These are phyloP conservation scores for Rubia yunnanensis DNA, from an alignment of 257 asterid genomes.

Conservation along the genomic window DNA sequence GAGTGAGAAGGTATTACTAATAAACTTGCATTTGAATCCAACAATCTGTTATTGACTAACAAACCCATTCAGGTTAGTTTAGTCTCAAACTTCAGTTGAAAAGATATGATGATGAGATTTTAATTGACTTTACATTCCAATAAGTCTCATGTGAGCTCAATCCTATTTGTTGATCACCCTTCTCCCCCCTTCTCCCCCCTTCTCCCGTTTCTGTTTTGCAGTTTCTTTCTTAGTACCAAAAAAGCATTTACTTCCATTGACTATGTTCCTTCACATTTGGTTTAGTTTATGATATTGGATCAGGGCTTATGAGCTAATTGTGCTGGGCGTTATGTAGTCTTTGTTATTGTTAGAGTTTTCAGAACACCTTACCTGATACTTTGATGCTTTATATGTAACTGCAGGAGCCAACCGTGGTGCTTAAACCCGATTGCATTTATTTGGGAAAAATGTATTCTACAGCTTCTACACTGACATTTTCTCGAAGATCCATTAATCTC, in stretches of 20 bases:
- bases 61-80: not conserved
- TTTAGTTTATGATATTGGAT: not conserved
- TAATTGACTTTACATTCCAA: not conserved
- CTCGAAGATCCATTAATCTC: conserved; percentile 41
- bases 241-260: not conserved
- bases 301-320: not conserved
- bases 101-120: not conserved
- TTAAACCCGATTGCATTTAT: conserved; percentile 44
- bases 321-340: not conserved
- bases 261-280: not conserved
- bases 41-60: not conserved
- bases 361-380: not conserved
- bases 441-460: conserved; percentile 31
- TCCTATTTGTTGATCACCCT: not conserved
- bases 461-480: conserved; percentile 44
- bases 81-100: not conserved
- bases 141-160: not conserved
- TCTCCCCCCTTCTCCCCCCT: not conserved
- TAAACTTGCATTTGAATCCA: not conserved
- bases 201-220: not conserved
- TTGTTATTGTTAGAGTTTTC: not conserved
- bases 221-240: not conserved
- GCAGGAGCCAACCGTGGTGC: conserved; percentile 56
- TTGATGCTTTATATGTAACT: not conserved
- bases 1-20: too few species aligned